These are phyloP conservation scores for Nitzschia sp. DNA, from an alignment of 108 stramenopile genomes.

Conservation along the genomic window DNA sequence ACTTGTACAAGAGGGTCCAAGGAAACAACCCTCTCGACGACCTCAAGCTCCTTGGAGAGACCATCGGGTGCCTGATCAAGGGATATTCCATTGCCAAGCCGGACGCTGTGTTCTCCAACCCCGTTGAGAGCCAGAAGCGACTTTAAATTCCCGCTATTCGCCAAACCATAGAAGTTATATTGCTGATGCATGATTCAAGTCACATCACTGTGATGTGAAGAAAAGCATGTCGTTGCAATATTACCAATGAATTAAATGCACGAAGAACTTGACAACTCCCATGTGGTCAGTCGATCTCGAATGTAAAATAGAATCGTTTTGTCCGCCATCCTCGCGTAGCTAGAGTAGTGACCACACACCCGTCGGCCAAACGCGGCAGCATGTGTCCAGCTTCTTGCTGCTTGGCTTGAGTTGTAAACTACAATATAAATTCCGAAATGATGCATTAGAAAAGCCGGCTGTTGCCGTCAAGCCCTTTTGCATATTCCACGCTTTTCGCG, in stretches of 20 bases:
- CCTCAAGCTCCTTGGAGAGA: conserved; percentile 95
- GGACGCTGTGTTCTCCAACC: conserved; percentile 94
- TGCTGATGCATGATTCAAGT: background rate
- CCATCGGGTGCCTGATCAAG: conserved; percentile 94
- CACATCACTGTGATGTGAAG: background rate
- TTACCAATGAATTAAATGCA: background rate
- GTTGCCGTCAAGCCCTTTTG: no score
- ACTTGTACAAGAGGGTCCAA: conserved; percentile 98
- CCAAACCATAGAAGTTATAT: background rate
- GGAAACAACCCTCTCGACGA: conserved; percentile 98
- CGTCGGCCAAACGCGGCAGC: no score
- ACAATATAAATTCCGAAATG: no score
- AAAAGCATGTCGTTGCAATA: background rate
- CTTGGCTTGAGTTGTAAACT: no score
- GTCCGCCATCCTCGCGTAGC: no score
- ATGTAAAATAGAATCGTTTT: conserved; percentile 4
- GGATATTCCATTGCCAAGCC: conserved; percentile 94
- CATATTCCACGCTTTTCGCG: no score
- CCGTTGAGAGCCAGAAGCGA: conserved; percentile 93
- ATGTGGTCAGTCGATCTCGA: background rate
- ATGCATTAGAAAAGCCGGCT: no score
- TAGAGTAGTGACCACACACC: no score
- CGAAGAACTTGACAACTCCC: background rate
- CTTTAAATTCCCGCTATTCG: conserved; percentile 62
- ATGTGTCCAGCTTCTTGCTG: no score